Base-by-base conservation (phyloP, 2,329 filamentous ascomycete genomes). In the Cladosporium halotolerans region DNA sequence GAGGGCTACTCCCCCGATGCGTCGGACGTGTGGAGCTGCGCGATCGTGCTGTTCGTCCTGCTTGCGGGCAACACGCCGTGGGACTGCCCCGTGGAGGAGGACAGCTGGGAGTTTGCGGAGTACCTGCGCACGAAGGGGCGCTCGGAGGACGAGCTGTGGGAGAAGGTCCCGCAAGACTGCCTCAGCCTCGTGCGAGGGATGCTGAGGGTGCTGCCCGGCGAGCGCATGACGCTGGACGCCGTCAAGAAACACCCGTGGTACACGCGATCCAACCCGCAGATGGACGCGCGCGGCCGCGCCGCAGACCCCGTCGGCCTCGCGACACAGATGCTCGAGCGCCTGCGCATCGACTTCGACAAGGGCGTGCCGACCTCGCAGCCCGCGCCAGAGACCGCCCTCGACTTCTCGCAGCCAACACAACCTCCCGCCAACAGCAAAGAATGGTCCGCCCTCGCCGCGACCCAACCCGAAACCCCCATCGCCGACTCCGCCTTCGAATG, bases 61-160 rank as follows among this genome's bases (percentile, higher is more conserved):
- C 76, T 99, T 3, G 90, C 95, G 1, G 93, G 93, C 9, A 99
- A 99, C 67, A 99, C 93, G 2, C 93, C 93, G 0, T 99, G 93
- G 93, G 93, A 97, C 65, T 88, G 93, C 66, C 93, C 93, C 0
- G 62, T 66, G 14, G 92, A 90, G 2, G 74, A 80, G 34, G 79
- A 83, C 54, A 96, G 89, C 68, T 95, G 88, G 76, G 93, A 99
- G 71, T 99, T 88, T 62, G 82, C 87, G 62, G 90, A 96, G 70
- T 99, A 95, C 67, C 76, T 88, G 39, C 81, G 82, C 55, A 89
- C 83, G 1, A 84, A 85, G 49, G 89, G 90, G n/a, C 83, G 84
- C 58, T 65, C 66, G 6, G 92, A 88, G 59, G 93, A 99, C 67
- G 85, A 88, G 52, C 76, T 97, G 2, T 99, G 93, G 93, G 74